Conservation (phyloP, 1,139 yeast genomes). For the Yamadazyma sp. region DNA sequence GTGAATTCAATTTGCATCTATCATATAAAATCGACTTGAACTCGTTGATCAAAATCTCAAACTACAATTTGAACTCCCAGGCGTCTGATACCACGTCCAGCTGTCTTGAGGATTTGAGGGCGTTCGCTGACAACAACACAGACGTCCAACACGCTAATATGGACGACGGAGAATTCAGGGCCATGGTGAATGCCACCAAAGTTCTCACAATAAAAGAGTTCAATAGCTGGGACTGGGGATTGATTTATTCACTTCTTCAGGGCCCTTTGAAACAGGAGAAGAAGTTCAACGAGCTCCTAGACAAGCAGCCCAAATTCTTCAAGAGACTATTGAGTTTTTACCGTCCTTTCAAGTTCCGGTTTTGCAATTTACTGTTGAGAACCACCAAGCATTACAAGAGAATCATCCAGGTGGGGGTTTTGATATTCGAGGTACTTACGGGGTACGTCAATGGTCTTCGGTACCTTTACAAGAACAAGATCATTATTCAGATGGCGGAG, state of each 20-base stretch:
- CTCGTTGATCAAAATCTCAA: constrained; percentile 13
- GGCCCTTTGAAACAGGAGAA: constrained; percentile 77
- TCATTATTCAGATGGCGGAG: constrained; percentile 84
- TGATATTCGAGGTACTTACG: constrained; percentile 65
- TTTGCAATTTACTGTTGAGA: constrained; percentile 48
- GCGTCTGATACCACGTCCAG: not conserved
- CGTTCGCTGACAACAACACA: not conserved
- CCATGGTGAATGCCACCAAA: constrained; percentile 63
- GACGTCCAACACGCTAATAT: constrained; percentile 24
- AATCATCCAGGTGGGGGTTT: constrained; percentile 72
- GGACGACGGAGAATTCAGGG: constrained; percentile 72
- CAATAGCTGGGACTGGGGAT: constrained; percentile 82
- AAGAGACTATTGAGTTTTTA: constrained; percentile 83
- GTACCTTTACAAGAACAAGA: constrained; percentile 69
- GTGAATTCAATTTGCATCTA: constrained; percentile 22
- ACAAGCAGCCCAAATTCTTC: constrained; percentile 76
- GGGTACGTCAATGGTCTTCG: constrained; percentile 63
- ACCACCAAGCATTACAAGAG: constrained; percentile 45
- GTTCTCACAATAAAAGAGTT: constrained; percentile 78
- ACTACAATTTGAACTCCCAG: constrained; percentile 11
- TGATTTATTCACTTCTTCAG: constrained; percentile 55
- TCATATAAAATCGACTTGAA: constrained; percentile 12
- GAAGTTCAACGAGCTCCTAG: constrained; percentile 74
- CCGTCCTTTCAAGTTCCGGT: constrained; percentile 86
- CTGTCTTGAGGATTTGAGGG: not conserved